Conservation (phyloP, 352 stramenopile genomes). For the Phytophthora podocarpi region DNA sequence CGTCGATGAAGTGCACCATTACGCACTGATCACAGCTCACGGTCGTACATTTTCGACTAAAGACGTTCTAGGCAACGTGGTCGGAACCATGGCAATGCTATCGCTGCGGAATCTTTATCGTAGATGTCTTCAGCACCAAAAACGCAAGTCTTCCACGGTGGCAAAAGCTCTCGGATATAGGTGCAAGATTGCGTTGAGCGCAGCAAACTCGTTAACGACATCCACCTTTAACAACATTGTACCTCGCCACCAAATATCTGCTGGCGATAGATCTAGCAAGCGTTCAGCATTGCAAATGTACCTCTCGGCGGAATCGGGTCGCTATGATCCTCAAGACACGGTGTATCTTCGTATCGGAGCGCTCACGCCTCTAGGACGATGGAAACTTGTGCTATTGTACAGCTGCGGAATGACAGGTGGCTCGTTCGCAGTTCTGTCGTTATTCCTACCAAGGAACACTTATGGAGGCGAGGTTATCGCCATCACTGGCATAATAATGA, state of each 20-base stretch:
- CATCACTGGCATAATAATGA: not conserved
- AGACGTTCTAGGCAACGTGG: slow-evolving; percentile 17
- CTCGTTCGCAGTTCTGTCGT: not conserved
- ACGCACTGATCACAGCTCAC: slow-evolving; percentile 1
- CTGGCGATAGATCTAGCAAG: not conserved
- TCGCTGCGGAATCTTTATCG: slow-evolving; percentile 14
- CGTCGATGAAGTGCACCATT: slow-evolving; percentile 15
- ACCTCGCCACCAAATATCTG: too few relatives aligned
- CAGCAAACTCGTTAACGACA: too few relatives aligned
- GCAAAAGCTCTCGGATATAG: not conserved
- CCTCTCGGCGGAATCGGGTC: not conserved
- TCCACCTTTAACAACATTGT: too few relatives aligned
- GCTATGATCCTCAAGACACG: slow-evolving; percentile 7
- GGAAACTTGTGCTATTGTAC: not conserved
- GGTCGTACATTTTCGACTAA: slow-evolving; percentile 16
- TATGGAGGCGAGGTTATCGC: not conserved
- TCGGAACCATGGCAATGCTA: slow-evolving; percentile 23
- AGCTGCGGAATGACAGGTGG: not conserved
- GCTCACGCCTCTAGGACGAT: not conserved
- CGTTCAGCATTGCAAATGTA: slow-evolving; percentile 13
- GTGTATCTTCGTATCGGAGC: slow-evolving; percentile 6
- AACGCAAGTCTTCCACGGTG: not conserved
- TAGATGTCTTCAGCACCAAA: slow-evolving; percentile 1
- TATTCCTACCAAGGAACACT: not conserved
- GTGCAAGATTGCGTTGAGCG: slow-evolving; percentile 12